Evolutionary conservation across 805 yeast genomes (phyloP), one percentile per base, ranked within the genome.

Genomic region (Huiozyma sinensis): DNA sequence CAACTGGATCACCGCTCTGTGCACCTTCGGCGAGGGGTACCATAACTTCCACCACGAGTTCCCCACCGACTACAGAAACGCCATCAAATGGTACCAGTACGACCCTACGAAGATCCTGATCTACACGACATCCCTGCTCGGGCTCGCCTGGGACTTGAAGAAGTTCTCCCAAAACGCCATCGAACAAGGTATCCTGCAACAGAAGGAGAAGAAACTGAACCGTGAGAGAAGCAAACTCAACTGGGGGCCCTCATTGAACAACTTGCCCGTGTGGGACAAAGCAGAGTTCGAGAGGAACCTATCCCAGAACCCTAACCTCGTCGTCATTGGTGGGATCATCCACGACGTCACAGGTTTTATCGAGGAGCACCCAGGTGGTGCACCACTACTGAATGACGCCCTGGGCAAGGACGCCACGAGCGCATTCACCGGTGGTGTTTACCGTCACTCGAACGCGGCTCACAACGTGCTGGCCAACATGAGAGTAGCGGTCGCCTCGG

Each of bases 11-110:
- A 83, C 92, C 41, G 92, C 92, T 5, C 67, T 83, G 47, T 87
- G 83, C 47, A 84, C 94, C 0, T 83, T 83, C 57, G 94, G 94
- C 65, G 94, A 84, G 67, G 94, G 94, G 50, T 83, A 83, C 71
- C 92, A 84, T 60, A 84, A 84, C 67, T 84, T 83, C 78, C 94
- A 84, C 65, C 94, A 84, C 63, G 94, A 83, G 70, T 84, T 83
- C 74, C 92, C 94, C 56, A 75, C 85, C 13, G 94, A 84, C 67
- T 84, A 83, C 74, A 77, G 94, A 75, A 83, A 83, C 60, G 92
- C 92, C 33, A 72, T 83, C 60, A 81, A 77, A 61, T 83, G 92
- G 92, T 83, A 79, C 70, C 90, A 83, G 71, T 83, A 78, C 60
- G 94, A 84, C 62, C 94, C 94, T 52, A 83, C 92, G 41, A 83